phyloP scores from a whole-genome alignment of 345 rosid genomes.

The Linum tenue region DNA sequence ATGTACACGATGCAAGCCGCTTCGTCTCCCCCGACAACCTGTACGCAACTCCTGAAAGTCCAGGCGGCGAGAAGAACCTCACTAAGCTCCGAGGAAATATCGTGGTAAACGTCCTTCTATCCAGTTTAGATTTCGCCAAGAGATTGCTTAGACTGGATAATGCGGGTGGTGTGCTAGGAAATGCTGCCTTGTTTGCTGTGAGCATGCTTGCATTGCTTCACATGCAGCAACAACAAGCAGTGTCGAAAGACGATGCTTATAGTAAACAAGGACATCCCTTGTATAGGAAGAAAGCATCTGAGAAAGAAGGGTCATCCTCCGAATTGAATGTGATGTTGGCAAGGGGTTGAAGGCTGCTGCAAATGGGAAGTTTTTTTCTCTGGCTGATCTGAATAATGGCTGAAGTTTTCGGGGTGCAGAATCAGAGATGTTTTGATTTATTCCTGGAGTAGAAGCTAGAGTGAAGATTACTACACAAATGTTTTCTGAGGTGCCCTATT shows the following conservation, averaged over 20 bases:
- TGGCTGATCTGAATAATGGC: no score
- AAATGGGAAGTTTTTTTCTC: no score
- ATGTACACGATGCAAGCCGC: slow-evolving; percentile 37
- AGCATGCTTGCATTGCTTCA: slow-evolving; percentile 74
- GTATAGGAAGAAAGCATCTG: slow-evolving; percentile 30
- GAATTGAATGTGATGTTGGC: slow-evolving; percentile 67
- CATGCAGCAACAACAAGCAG: slow-evolving; percentile 48
- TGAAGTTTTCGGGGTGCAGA: no score
- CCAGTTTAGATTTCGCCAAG: slow-evolving; percentile 53
- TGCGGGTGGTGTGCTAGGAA: slow-evolving; percentile 60
- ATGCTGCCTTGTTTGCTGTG: slow-evolving; percentile 66
- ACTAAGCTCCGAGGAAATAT: slow-evolving; percentile 21
- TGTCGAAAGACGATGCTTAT: slow-evolving; percentile 25
- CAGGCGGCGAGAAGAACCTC: slow-evolving; percentile 29
- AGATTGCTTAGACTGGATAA: slow-evolving; percentile 46
- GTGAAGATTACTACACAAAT: not conserved
- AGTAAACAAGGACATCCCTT: slow-evolving; percentile 28
- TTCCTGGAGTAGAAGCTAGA: not conserved
- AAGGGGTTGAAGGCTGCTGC: slow-evolving; percentile 41
- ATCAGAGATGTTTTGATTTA: not conserved
- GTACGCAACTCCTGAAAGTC: slow-evolving; percentile 26
- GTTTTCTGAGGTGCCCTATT: no score
- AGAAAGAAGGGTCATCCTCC: slow-evolving; percentile 32
- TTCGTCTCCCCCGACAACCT: slow-evolving; percentile 56
- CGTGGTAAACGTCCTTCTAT: slow-evolving; percentile 35